These are phyloP conservation scores for Viridothelium virens DNA, from an alignment of 495 filamentous ascomycete species.

Conservation along the genomic window DNA sequence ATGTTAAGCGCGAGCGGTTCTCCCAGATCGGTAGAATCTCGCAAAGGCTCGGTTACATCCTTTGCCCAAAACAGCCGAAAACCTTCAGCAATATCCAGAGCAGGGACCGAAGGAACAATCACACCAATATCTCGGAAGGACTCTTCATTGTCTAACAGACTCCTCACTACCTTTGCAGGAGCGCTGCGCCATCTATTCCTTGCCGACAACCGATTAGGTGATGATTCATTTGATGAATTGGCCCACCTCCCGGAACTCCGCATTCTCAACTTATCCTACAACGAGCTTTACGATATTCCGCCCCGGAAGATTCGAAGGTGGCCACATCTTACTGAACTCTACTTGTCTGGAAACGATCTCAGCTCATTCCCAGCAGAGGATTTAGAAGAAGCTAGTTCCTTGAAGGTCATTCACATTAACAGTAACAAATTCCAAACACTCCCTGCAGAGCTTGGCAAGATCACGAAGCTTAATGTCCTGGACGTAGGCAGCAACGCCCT, in stretches of 20 bases:
- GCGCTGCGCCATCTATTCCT: constrained; percentile 77
- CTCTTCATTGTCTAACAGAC: constrained; percentile 65
- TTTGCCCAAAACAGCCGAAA: constrained; percentile 71
- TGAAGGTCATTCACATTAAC: constrained; percentile 92
- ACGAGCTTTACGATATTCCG: constrained; percentile 85
- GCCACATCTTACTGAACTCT: constrained; percentile 82
- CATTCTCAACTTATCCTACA: constrained; percentile 89
- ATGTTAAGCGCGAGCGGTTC: constrained; percentile 67
- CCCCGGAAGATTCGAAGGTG: constrained; percentile 78
- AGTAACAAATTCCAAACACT: constrained; percentile 95
- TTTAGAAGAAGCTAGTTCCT: constrained; percentile 72
- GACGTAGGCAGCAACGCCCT: constrained; percentile 95
- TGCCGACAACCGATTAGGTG: constrained; percentile 87
- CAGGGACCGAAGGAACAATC: constrained; percentile 50
- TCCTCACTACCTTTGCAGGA: constrained; percentile 74
- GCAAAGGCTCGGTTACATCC: constrained; percentile 76
- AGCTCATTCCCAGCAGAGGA: constrained; percentile 89
- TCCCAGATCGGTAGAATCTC: constrained; percentile 44
- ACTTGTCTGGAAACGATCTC: constrained; percentile 91
- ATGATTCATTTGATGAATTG: constrained; percentile 89
- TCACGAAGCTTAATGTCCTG: constrained; percentile 78
- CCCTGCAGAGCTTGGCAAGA: constrained; percentile 89
- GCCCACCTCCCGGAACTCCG: constrained; percentile 75
- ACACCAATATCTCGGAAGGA: constrained; percentile 71
- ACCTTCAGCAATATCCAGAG: constrained; percentile 68